Evolutionary conservation across 2,329 filamentous ascomycete genomes (phyloP), one percentile per base, ranked within the genome.

Genomic region (Apiospora rasikravindrae): DNA sequence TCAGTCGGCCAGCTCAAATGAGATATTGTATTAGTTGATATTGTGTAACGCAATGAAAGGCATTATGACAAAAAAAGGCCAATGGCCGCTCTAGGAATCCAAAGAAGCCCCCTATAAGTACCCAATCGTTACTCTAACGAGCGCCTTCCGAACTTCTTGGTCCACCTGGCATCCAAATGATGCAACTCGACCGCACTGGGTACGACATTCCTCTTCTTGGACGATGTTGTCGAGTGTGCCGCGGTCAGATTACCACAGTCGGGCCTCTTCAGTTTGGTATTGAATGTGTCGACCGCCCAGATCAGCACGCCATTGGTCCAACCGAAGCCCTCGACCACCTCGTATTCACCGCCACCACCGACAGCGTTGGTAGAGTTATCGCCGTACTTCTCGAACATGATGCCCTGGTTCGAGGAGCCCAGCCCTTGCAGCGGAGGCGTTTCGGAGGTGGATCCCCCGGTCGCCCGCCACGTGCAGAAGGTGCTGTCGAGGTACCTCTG

Each of bases 361-460:
- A 88, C 89, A 0, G 86, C 87, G 74, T 91, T 90, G 66, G 86
- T 89, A 10, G 87, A 81, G 71, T 87, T 88, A 75, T 91, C 89
- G 16, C 83, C 84, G 77, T 93, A 93, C 84, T 93, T 93, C 80
- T 93, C 91, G 78, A 93, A 93, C 84, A 93, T 92, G 78, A 88
- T 89, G 29, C 91, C 91, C 10, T 81, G 81, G 26, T 84, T 81
- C 8, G 82, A 76, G 1, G 83, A 76, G 0, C 80, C 77, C 0
- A 88, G 78, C 0, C 87, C 87, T 22, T 80, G 78, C 70, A 91
- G 83, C 78, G 84, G 87, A 42, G 87, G 87, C 57, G 83, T 86
- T 74, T 84, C 81, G 14, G 83, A 83, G 0, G 90, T 92, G 2
- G 87, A 85, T 4, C 91, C 91, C 29, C 91, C 91, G 0, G 91